A percentile compares a stretch with the other conserved stretches of the same genome.
phyloP scores from a whole-genome alignment of 345 rosid genomes.

The Diplotaxis tenuifolia region DNA sequence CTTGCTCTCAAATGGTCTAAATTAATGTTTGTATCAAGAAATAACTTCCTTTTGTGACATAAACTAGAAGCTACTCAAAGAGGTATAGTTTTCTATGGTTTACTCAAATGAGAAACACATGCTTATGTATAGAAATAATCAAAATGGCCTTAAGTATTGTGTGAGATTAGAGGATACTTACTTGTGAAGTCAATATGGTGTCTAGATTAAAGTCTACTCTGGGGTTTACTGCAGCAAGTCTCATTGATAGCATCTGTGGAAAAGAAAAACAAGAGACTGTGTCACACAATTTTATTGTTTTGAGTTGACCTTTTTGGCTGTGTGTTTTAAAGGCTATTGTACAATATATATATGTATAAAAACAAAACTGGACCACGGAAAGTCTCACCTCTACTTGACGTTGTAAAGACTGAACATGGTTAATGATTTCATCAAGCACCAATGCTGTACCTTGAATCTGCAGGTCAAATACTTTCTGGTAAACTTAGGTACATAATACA shows the following conservation, averaged over 20 bases:
- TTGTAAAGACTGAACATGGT: slow-evolving; percentile 89
- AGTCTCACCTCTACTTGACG: slow-evolving; percentile 93
- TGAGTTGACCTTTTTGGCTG: slow-evolving; percentile 27
- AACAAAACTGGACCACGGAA: slow-evolving; percentile 30
- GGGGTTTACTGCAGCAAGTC: slow-evolving; percentile 89
- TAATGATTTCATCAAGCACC: slow-evolving; percentile 94
- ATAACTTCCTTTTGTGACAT: slow-evolving; percentile 7
- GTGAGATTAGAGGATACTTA: slow-evolving; percentile 40
- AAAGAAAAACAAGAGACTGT: slow-evolving; percentile 33
- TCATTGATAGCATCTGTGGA: slow-evolving; percentile 88
- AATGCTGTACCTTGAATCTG: slow-evolving; percentile 97
- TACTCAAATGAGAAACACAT: slow-evolving; percentile 24
- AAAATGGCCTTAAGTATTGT: slow-evolving; percentile 7
- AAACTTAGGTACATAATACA: slow-evolving; percentile 1
- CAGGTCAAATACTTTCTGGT: slow-evolving; percentile 29
- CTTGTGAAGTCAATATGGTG: slow-evolving; percentile 68
- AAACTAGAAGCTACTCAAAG: slow-evolving; percentile 16
- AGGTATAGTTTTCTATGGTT: slow-evolving; percentile 9
- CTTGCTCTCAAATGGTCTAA: slow-evolving; percentile 30
- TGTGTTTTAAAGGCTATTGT: slow-evolving; percentile 11
- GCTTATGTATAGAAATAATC: not conserved
- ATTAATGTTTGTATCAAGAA: slow-evolving; percentile 31
- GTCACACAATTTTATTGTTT: slow-evolving; percentile 13
- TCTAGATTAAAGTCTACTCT: slow-evolving; percentile 77
- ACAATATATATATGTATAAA: slow-evolving; percentile 7